Conservation (phyloP, 352 stramenopile genomes). For the Globisporangium parvum region DNA sequence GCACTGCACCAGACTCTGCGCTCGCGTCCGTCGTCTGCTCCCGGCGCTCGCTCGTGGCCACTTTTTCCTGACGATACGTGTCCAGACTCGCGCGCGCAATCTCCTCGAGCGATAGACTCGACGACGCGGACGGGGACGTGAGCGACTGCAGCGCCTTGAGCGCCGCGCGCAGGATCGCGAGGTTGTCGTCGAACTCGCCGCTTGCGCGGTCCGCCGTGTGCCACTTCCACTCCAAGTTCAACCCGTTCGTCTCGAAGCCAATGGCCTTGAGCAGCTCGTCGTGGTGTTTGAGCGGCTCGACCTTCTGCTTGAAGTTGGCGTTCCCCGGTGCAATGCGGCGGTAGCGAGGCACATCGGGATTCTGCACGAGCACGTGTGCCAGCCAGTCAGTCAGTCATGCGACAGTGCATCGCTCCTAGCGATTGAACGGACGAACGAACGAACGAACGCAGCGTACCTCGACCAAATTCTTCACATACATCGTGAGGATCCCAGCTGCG, state of each 20-base stretch:
- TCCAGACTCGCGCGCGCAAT: constrained; percentile 35
- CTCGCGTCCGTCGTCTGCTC: too few relatives aligned
- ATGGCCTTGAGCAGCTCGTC: constrained; percentile 72
- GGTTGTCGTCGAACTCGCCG: constrained; percentile 64
- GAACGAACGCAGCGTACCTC: constrained; percentile 32
- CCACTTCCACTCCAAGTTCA: constrained; percentile 86
- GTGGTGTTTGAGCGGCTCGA: constrained; percentile 75
- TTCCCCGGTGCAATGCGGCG: constrained; percentile 72
- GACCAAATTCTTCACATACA: constrained; percentile 85
- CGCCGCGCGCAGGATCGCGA: constrained; percentile 53
- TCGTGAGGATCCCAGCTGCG: constrained; percentile 64
- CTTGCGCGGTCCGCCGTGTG: constrained; percentile 49
- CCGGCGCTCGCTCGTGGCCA: not conserved
- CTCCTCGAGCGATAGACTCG: constrained; percentile 47
- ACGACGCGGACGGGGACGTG: constrained; percentile 22
- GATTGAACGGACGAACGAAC: not conserved
- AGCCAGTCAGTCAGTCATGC: not conserved
- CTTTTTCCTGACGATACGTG: constrained; percentile 25
- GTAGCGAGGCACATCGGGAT: constrained; percentile 77
- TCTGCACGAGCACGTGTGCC: constrained; percentile 27
- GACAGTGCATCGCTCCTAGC: not conserved
- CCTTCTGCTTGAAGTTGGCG: constrained; percentile 83
- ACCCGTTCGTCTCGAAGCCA: constrained; percentile 59
- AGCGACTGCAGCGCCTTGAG: constrained; percentile 61
- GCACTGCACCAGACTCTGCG: not conserved